These are phyloP conservation scores for Aspergillus novofumigatus DNA, from an alignment of 2,329 filamentous ascomycete species.

Conservation along the genomic window DNA sequence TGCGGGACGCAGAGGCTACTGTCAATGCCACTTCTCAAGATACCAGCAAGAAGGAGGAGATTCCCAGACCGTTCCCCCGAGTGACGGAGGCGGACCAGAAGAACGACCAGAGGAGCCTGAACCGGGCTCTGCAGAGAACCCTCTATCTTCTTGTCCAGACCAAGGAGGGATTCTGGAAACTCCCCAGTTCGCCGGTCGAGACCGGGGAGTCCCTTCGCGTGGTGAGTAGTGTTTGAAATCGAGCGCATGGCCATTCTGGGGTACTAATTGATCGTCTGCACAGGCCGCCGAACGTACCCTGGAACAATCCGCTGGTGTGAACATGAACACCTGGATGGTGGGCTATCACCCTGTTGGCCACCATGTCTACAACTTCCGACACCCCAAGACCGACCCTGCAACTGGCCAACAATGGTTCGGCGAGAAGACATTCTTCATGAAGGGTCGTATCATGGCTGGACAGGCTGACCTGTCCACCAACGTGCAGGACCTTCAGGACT, in stretches of 20 bases:
- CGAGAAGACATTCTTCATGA: slow-evolving; percentile 92
- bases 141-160: slow-evolving; percentile 80
- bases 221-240: slow-evolving; percentile 53
- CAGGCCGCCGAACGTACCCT: slow-evolving; percentile 81
- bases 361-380: slow-evolving; percentile 56
- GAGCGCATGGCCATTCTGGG: not conserved
- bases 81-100: slow-evolving; percentile 72
- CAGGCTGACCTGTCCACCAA: slow-evolving; percentile 77
- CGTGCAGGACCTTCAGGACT: slow-evolving; percentile 69
- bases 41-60: slow-evolving; percentile 54
- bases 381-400: slow-evolving; percentile 42
- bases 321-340: slow-evolving; percentile 99
- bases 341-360: slow-evolving; percentile 86
- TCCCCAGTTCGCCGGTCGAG: slow-evolving; percentile 68
- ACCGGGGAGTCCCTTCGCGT: slow-evolving; percentile 74
- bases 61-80: slow-evolving; percentile 67
- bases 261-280: slow-evolving; percentile 3
- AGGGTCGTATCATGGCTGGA: slow-evolving; percentile 94
- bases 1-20: slow-evolving; percentile 66
- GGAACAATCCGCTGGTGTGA: slow-evolving; percentile 71
- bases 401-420: slow-evolving; percentile 49
- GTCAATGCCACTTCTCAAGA: slow-evolving; percentile 38
- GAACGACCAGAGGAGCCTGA: slow-evolving; percentile 71
- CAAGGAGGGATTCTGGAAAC: slow-evolving; percentile 69
- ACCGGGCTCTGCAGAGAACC: slow-evolving; percentile 73